phyloP scores from a whole-genome alignment of 108 stramenopile species.

The Pseudonitzschia multiseries region DNA sequence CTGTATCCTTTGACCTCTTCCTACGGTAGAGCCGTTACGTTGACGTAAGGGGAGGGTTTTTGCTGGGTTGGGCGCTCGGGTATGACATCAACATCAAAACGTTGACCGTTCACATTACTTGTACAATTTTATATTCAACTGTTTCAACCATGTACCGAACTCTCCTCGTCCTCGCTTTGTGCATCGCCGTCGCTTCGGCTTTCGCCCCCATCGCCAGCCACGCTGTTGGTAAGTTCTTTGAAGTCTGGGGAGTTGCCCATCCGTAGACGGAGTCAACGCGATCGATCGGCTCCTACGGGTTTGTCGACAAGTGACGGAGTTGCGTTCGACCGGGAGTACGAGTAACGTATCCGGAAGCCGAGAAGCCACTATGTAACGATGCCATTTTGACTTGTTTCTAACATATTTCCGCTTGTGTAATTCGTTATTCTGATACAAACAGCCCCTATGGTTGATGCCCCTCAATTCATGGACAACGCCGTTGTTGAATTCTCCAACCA shows the following conservation, averaged over 20 bases:
- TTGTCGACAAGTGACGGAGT: too few species aligned
- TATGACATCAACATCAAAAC: conserved; percentile 8
- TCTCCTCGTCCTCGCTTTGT: conserved; percentile 73
- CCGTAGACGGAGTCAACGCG: too few species aligned
- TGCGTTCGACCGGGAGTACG: too few species aligned
- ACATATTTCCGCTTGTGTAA: background rate
- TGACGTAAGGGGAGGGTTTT: background rate
- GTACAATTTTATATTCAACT: conserved; percentile 7
- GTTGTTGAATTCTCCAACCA: conserved; percentile 57
- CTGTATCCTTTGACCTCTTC: background rate
- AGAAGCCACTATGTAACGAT: too few species aligned
- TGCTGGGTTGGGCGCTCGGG: background rate
- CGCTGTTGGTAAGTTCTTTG: conserved; percentile 46
- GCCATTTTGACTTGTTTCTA: background rate
- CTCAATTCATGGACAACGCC: conserved; percentile 65
- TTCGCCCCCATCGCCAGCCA: conserved; percentile 79
- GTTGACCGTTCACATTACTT: background rate
- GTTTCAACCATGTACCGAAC: conserved; percentile 50
- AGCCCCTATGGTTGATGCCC: conserved; percentile 31
- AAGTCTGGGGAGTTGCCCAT: too few species aligned
- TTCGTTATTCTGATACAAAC: background rate
- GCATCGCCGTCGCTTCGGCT: conserved; percentile 78
- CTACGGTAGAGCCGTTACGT: background rate
- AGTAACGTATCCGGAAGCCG: too few species aligned
- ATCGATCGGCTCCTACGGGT: too few species aligned